phyloP scores from a whole-genome alignment of 495 filamentous ascomycete genomes.

The Hyphodiscus hymeniophilus region DNA sequence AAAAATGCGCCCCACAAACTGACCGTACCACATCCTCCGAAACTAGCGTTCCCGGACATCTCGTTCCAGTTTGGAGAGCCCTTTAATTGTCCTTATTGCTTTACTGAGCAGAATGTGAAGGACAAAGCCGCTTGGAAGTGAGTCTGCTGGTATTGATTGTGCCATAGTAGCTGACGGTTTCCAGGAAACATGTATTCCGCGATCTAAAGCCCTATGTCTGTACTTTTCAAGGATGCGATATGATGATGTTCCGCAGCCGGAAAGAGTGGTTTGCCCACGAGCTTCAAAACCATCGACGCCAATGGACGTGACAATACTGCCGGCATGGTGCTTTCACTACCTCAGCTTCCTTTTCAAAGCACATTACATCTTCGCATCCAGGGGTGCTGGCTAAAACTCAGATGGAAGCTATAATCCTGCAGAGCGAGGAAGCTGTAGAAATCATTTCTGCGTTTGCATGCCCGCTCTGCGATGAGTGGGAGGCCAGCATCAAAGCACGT shows the following conservation, averaged over 20 bases:
- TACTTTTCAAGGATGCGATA: slow-evolving; percentile 14
- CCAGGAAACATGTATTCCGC: slow-evolving; percentile 26
- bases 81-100: slow-evolving; percentile 32
- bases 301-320: slow-evolving; percentile 10
- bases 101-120: slow-evolving; percentile 22
- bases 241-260: slow-evolving; percentile 12
- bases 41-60: slow-evolving; percentile 4
- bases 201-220: slow-evolving; percentile 30
- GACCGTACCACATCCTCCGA: slow-evolving; percentile 8
- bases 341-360: neutral
- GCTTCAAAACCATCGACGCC: slow-evolving; percentile 14
- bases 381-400: too few species aligned
- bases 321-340: neutral
- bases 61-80: slow-evolving; percentile 22
- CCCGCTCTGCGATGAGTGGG: slow-evolving; percentile 18
- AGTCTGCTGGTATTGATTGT: neutral
- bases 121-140: slow-evolving; percentile 29
- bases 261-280: slow-evolving; percentile 21
- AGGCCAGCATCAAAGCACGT: slow-evolving; percentile 1
- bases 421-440: slow-evolving; percentile 15
- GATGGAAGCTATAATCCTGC: slow-evolving; percentile 9
- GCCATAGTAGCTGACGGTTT: neutral
- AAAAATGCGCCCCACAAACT: slow-evolving; percentile 1
- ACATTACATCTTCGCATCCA: too few species aligned
- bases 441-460: slow-evolving; percentile 10